Evolutionary conservation across 2,329 filamentous ascomycete species (phyloP), one percentile per base, ranked within the genome.

Genomic region (Biscogniauxia sp.): DNA sequence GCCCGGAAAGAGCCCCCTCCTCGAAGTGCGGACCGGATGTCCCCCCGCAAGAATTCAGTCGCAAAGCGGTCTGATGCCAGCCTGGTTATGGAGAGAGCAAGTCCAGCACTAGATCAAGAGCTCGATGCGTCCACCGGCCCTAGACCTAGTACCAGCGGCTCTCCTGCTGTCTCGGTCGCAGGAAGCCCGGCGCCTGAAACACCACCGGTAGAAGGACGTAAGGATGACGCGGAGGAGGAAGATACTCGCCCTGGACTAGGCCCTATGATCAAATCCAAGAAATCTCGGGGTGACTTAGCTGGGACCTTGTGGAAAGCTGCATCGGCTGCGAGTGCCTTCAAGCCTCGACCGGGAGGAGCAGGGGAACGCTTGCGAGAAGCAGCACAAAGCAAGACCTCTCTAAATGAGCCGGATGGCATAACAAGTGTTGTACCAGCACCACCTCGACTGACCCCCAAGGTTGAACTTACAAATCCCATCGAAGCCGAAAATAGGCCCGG

Each of bases 221-320:
- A 71, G 1, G 70, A 70, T 15, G 69, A 74, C 60, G 61, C 62
- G 4, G 69, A 72, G 17, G 57, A 65, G 2, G 79, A 81, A 56
- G 80, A 82, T 1, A 70, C 63, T 6, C 78, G 91, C n/a, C 92
- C 92, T 19, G 93, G 92, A 0, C 82, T 96, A 6, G 92, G 92
- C 0, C 92, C 93, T 1, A 97, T 97, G 93, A 89, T 97, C 69
- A 94, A 92, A 75, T 86, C 89, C 64, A 92, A 91, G 72, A 86
- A 84, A 63, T 88, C 87, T 1, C 87, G 84, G 64, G 83, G 81
- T n/a, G 88, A 95, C 59, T 82, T 95, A 68, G 91, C 91, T 20
- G 88, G 85, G 41, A 83, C 85, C 5, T 85, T 97, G 63, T 90
- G 91, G 77, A 96, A 92, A 75, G 92, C 92, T 23, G 92, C 92